Evolutionary conservation across 2,329 filamentous ascomycete genomes (phyloP).

Genomic region (Pseudogymnoascus sp.): DNA sequence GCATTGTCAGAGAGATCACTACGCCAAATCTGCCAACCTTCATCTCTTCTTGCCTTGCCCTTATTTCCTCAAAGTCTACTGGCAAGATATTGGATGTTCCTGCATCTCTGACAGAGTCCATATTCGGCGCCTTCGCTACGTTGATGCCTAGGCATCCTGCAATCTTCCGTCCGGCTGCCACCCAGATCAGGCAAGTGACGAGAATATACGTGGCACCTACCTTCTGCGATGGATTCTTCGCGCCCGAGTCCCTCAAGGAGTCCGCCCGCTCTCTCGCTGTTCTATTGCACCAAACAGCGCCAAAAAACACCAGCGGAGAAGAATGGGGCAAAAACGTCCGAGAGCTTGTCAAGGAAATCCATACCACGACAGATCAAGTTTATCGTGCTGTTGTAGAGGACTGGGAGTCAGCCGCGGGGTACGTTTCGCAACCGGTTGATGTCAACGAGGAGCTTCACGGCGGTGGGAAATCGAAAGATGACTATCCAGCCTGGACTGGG

Average conservation of each 20-base stretch:
- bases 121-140: slow-evolving; percentile 63
- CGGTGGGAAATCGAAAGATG: slow-evolving; percentile 37
- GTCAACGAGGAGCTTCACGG: slow-evolving; percentile 40
- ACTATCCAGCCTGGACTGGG: slow-evolving; percentile 64
- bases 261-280: slow-evolving; percentile 59
- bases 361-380: slow-evolving; percentile 65
- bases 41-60: slow-evolving; percentile 62
- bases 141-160: slow-evolving; percentile 76
- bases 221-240: slow-evolving; percentile 39
- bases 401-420: slow-evolving; percentile 61
- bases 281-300: slow-evolving; percentile 69
- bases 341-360: slow-evolving; percentile 53
- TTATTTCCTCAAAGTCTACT: slow-evolving; percentile 41
- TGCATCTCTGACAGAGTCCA: slow-evolving; percentile 50
- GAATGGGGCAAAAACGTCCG: slow-evolving; percentile 69
- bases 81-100: slow-evolving; percentile 35
- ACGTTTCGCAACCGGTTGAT: slow-evolving; percentile 35
- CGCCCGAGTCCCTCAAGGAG: slow-evolving; percentile 45
- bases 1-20: slow-evolving; percentile 77
- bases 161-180: slow-evolving; percentile 68
- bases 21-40: slow-evolving; percentile 73
- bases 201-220: slow-evolving; percentile 57
- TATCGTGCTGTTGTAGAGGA: slow-evolving; percentile 74
- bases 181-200: slow-evolving; percentile 57
- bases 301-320: slow-evolving; percentile 67